phyloP scores from a whole-genome alignment of 1,284 basidiomycete species.

The Tremellales sp. region DNA sequence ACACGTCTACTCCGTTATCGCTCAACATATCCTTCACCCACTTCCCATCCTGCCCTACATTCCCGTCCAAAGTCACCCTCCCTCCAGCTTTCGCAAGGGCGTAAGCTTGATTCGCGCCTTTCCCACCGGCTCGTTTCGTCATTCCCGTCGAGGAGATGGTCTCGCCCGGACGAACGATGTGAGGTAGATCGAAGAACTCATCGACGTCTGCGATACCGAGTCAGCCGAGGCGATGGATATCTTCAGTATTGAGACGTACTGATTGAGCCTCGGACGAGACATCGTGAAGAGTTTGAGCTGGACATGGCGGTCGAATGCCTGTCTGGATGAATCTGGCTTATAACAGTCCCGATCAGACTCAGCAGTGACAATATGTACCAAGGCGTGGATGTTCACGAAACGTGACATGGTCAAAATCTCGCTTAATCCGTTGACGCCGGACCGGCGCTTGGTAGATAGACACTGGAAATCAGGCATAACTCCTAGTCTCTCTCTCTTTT shows the following conservation, averaged over 20 bases:
- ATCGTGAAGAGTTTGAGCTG: slow-evolving; percentile 10
- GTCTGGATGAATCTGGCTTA: no score
- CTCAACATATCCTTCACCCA: slow-evolving; percentile 41
- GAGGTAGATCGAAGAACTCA: slow-evolving; percentile 50
- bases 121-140: slow-evolving; percentile 49
- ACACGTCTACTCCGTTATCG: slow-evolving; percentile 40
- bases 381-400: no score
- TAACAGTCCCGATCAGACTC: no score
- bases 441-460: no score
- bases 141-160: slow-evolving; percentile 50
- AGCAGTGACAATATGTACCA: no score
- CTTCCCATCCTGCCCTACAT: slow-evolving; percentile 44
- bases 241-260: slow-evolving; percentile 27
- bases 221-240: neutral
- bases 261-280: slow-evolving; percentile 48
- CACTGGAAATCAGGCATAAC: no score
- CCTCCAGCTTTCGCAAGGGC: slow-evolving; percentile 48
- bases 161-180: slow-evolving; percentile 51
- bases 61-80: slow-evolving; percentile 44
- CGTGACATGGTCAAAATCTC: no score
- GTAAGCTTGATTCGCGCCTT: slow-evolving; percentile 53
- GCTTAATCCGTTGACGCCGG: no score
- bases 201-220: slow-evolving; percentile 32
- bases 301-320: no score
- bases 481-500: no score